phyloP scores from a whole-genome alignment of 2,329 filamentous ascomycete species.

The Phyllosticta citribraziliensis region DNA sequence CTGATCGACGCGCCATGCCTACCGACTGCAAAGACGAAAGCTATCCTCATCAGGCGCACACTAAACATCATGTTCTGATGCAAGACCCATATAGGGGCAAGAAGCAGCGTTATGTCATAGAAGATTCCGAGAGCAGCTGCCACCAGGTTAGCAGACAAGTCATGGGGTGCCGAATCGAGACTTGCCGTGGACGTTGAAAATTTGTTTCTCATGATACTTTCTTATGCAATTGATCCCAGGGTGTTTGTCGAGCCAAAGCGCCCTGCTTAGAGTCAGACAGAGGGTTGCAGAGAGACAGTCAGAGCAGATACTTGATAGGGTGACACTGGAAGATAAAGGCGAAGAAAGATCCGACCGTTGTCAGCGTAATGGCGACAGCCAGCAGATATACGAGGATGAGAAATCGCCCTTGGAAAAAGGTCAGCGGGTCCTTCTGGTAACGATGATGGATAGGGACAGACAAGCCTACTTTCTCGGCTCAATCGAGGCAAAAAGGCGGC shows the following conservation, averaged over 20 bases:
- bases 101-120: slow-evolving; percentile 23
- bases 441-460: neutral
- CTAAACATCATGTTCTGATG: slow-evolving; percentile 28
- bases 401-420: neutral
- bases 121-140: slow-evolving; percentile 16
- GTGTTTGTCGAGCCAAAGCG: slow-evolving; percentile 9
- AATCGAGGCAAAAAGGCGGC: slow-evolving; percentile 28
- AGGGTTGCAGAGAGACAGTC: neutral
- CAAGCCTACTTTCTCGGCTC: slow-evolving; percentile 23
- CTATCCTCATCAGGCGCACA: slow-evolving; percentile 24
- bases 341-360: slow-evolving; percentile 3
- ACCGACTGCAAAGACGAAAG: slow-evolving; percentile 28
- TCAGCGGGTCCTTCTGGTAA: neutral
- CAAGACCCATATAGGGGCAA: slow-evolving; percentile 23
- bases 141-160: too few species aligned
- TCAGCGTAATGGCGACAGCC: neutral
- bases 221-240: slow-evolving; percentile 20
- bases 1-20: neutral
- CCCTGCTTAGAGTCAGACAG: neutral
- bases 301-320: slow-evolving; percentile 4
- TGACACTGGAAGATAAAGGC: slow-evolving; percentile 10
- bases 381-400: slow-evolving; percentile 1
- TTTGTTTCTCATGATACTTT: neutral
- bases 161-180: neutral
- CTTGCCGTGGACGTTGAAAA: neutral